A percentile compares a stretch with the other conserved stretches of the same genome.
phyloP scores from a whole-genome alignment of 352 stramenopile species.

The Plasmopara halstedii region DNA sequence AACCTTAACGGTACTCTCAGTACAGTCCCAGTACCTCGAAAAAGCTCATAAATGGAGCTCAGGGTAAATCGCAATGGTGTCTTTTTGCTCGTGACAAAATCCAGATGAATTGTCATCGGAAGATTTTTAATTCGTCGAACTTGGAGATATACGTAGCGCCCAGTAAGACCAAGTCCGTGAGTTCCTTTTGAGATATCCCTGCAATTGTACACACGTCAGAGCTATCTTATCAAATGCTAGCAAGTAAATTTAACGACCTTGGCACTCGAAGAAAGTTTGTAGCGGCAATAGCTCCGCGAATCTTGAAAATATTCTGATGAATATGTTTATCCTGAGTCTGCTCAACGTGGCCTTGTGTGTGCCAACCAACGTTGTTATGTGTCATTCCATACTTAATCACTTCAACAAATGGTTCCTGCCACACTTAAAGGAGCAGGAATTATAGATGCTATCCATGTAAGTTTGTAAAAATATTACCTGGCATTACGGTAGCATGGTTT shows the following conservation, averaged over 20 bases:
- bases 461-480: constrained; percentile 9
- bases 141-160: constrained; percentile 67
- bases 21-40: constrained; percentile 50
- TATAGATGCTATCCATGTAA: background rate
- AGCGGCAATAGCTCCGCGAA: constrained; percentile 61
- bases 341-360: constrained; percentile 58
- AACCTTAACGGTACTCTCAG: constrained; percentile 52
- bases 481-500: constrained; percentile 16
- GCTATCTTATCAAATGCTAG: background rate
- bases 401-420: constrained; percentile 83
- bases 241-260: constrained; percentile 5
- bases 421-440: constrained; percentile 32
- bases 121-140: constrained; percentile 28
- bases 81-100: constrained; percentile 66
- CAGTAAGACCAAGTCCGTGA: constrained; percentile 54
- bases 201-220: background rate
- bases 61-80: constrained; percentile 53
- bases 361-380: constrained; percentile 44
- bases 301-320: constrained; percentile 72
- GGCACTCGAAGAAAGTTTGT: constrained; percentile 72
- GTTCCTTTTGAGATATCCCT: constrained; percentile 34
- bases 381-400: constrained; percentile 73
- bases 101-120: constrained; percentile 57
- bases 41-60: constrained; percentile 55
- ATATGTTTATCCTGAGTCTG: constrained; percentile 55